These are phyloP conservation scores for Anthoceros angustus DNA, from an alignment of 225 moss, liverwort and hornwort species.

Conservation along the genomic window DNA sequence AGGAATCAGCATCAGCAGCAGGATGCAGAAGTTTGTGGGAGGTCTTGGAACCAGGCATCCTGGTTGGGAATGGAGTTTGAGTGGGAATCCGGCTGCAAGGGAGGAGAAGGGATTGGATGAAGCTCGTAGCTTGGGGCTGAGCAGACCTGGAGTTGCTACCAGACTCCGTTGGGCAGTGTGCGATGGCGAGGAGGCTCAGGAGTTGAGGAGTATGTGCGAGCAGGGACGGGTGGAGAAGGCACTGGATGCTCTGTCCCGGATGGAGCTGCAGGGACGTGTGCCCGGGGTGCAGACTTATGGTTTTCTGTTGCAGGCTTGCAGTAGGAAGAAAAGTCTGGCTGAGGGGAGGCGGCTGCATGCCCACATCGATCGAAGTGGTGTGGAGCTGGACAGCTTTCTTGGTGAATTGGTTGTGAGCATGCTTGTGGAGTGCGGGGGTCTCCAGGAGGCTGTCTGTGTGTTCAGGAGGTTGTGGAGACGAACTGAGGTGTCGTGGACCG, in stretches of 20 bases:
- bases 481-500: background rate
- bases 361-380: background rate
- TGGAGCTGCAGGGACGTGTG: background rate
- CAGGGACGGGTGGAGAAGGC: background rate
- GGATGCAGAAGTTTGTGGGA: too few relatives aligned
- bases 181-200: background rate
- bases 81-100: too few relatives aligned
- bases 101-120: too few relatives aligned
- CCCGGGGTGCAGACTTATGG: background rate
- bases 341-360: background rate
- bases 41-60: too few relatives aligned
- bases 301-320: background rate
- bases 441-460: background rate
- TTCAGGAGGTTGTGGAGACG: background rate
- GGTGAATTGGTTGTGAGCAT: background rate
- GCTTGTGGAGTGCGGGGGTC: background rate
- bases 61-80: too few relatives aligned
- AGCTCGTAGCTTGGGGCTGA: too few relatives aligned
- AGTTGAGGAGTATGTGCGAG: too few relatives aligned
- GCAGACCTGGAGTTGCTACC: too few relatives aligned
- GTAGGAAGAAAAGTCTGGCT: background rate
- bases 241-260: background rate
- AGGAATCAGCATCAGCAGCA: too few relatives aligned
- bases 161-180: background rate
- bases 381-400: conserved; percentile 2